Evolutionary conservation across 2,329 filamentous ascomycete species (phyloP), one percentile per base, ranked within the genome.

Genomic region (Exutisphaerella laricina): DNA sequence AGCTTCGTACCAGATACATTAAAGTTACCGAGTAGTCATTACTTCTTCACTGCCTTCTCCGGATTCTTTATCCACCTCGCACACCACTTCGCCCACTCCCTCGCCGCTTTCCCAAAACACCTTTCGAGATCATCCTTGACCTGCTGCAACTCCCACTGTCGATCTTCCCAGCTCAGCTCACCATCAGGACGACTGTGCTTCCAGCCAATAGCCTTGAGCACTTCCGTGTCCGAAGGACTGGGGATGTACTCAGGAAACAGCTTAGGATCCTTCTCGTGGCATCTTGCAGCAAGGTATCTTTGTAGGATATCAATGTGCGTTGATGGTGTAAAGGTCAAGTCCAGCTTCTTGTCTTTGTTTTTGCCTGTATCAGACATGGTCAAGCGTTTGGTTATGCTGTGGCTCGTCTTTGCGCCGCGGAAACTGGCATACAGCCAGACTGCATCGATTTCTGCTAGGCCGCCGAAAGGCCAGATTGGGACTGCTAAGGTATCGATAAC

Each of bases 351-450:
- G 21, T 63, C 54, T 6, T 47, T 48, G 9, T 60, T 58, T 42
- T 50, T 36, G n/a, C 4, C 13, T 8, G 5, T 18, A 3, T 13
- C 5, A 14, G 46, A 25, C 5, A 36, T 43, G 16, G 50, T 52
- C 1, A 71, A 50, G 4, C 66, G 60, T 46, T 66, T 67, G 4
- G 66, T 66, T 14, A 70, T 62, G 8, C 53, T 61, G 10, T 63
- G 57, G 26, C 64, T 65, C 1, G 64, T 66, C 45, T 67, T 65
- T 7, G 67, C 66, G 12, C 69, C 69, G 5, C 65, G 62, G 68
- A 71, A 73, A 62, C 67, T 71, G 50, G 60, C 57, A 46, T 64
- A 64, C 16, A 46, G 20, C 40, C 40, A 42, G 9, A 36, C 40
- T 3, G 52, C 53, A 16, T 66, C 61, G 12, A 66, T 57, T 39